A percentile compares a stretch with the other conserved stretches of the same genome.
phyloP scores from a whole-genome alignment of 768 basidiomycete genomes.

The Leccinum ochraceum region DNA sequence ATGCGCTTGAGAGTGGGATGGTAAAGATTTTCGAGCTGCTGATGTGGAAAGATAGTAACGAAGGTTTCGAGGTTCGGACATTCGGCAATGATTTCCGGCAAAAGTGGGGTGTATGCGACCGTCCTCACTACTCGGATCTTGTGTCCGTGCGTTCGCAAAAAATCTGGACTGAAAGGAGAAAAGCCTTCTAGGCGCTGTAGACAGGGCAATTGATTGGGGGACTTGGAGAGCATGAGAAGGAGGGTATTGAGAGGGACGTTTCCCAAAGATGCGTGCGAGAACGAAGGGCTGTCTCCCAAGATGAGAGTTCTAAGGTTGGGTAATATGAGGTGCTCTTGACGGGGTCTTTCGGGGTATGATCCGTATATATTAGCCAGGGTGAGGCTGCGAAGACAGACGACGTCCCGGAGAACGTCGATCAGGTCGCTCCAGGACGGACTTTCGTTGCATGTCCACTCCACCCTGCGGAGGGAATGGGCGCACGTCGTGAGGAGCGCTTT shows the following conservation, averaged over 20 bases:
- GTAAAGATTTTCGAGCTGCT: conserved; percentile 35
- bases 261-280: conserved; percentile 35
- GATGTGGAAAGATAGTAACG: conserved; percentile 39
- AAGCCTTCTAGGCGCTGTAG: conserved; percentile 45
- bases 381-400: conserved; percentile 40
- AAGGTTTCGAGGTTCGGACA: conserved; percentile 46
- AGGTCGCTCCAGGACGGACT: conserved; percentile 43
- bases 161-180: conserved; percentile 42
- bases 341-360: conserved; percentile 24
- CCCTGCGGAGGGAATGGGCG: conserved; percentile 38
- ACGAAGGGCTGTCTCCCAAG: conserved; percentile 37
- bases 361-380: conserved; percentile 43
- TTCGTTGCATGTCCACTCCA: conserved; percentile 50
- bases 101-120: conserved; percentile 34
- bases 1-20: conserved; percentile 44
- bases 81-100: conserved; percentile 38
- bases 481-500: conserved; percentile 35
- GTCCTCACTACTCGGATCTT: conserved; percentile 45
- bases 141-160: conserved; percentile 42
- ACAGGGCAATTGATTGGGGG: conserved; percentile 38
- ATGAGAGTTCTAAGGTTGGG: conserved; percentile 44
- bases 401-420: conserved; percentile 35
- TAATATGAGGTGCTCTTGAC: conserved; percentile 30
- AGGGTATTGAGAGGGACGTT: conserved; percentile 43
- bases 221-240: conserved; percentile 37